Conservation (phyloP, 306 rosid species). For the Rosa rugosa region DNA sequence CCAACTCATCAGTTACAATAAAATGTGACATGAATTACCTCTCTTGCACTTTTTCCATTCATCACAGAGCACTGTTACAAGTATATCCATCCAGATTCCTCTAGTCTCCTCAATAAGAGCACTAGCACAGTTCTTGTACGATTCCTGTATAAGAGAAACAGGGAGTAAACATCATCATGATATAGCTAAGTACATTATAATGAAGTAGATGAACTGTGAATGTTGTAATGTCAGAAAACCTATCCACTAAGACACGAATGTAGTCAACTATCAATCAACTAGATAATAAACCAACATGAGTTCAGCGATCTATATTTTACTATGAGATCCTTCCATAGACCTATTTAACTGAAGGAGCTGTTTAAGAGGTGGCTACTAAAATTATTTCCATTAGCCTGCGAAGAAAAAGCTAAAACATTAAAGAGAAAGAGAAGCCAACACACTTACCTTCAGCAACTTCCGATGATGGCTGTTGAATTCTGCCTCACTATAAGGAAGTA, state of each 20-base stretch:
- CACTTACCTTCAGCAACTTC: constrained; percentile 69
- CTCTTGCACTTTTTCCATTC: constrained; percentile 92
- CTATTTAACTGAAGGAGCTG: background rate
- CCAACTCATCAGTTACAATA: constrained; percentile 19
- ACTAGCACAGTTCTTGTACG: constrained; percentile 59
- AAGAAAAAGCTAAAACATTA: background rate
- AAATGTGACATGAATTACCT: constrained; percentile 50
- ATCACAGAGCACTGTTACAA: constrained; percentile 59
- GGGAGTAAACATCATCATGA: background rate
- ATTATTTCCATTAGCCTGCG: background rate
- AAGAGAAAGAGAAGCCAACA: background rate
- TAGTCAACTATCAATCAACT: background rate
- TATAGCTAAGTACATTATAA: background rate
- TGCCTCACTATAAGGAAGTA: constrained; percentile 82
- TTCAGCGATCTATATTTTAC: background rate
- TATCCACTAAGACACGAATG: background rate
- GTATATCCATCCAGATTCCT: constrained; percentile 83
- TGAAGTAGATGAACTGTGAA: background rate
- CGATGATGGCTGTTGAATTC: constrained; percentile 75
- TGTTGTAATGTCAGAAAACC: background rate
- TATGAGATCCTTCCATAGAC: background rate
- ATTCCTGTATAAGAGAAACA: constrained; percentile 49
- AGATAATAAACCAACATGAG: background rate
- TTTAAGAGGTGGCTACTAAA: background rate
- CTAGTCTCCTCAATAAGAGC: constrained; percentile 64